These are phyloP conservation scores for Syzygium oleosum DNA, from an alignment of 345 rosid genomes.

Conservation along the genomic window DNA sequence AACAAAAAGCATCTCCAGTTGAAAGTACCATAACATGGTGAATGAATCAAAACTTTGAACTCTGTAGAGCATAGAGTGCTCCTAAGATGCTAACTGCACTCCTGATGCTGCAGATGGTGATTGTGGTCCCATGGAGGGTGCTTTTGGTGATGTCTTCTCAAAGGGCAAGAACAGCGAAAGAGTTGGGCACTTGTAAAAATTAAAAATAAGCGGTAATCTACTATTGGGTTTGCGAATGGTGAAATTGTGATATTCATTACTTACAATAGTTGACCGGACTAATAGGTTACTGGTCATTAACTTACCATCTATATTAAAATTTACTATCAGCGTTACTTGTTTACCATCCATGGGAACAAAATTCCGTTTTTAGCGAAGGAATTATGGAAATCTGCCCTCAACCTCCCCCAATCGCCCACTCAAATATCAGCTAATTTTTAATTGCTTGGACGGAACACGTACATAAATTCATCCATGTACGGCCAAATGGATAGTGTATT, in stretches of 20 bases:
- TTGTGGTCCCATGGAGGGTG: neutral
- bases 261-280: neutral
- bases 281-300: neutral
- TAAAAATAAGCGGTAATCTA: neutral
- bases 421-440: neutral
- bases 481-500: neutral
- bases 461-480: neutral
- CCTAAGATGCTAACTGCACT: neutral
- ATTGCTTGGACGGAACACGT: neutral
- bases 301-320: neutral
- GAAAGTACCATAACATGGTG: neutral
- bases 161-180: neutral
- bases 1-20: neutral
- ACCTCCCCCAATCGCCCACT: neutral
- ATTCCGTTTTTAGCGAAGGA: neutral
- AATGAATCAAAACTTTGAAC: neutral
- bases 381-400: neutral
- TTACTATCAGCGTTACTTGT: neutral
- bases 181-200: neutral
- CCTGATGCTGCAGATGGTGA: neutral
- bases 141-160: neutral
- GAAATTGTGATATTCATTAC: accelerated
- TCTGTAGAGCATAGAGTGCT: neutral
- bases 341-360: neutral
- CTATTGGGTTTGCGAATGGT: neutral